Evolutionary conservation across 306 rosid genomes (phyloP), one percentile per base, ranked within the genome.

Genomic region (Cotoneaster glaucophyllus): DNA sequence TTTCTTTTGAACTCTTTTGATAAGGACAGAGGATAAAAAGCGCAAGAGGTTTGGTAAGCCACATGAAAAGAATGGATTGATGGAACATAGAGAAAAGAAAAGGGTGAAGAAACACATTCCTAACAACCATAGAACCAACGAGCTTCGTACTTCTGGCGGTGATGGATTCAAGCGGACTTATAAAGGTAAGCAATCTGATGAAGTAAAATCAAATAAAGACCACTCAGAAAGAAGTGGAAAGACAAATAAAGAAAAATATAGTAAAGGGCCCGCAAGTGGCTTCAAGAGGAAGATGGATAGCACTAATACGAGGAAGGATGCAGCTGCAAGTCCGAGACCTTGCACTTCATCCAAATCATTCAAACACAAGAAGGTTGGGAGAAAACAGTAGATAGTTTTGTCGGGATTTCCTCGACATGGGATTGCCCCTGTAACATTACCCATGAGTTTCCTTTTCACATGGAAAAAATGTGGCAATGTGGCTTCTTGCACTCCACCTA

Each of bases 21-120:
- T 3, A 57, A 88, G 98, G 87, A 76, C 45, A 56, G 85, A 77
- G 79, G 59, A 80, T 74, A 84, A 79, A 83, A 87, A 86, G 71
- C 77, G 62, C 70, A 77, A 74, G 39, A 77, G 58, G 65, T 65
- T 53, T 45, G 86, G 69, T 74, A 18, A 75, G 78, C 79, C 4
- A 28, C 56, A 59, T 4, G 68, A 74, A 63, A 88, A 87, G 59
- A 74, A 58, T 21, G 84, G 69, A 75, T 79, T 62, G 18, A 22
- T 45, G 31, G 79, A 81, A 45, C 61, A 74, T 48, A 75, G 64
- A 63, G 86, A 81, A 75, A 87, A 86, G 64, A 88, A 83, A 83
- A 28, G 86, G 80, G 86, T 67, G 59, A 78, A 80, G 45, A 84
- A 78, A 76, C 58, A 56, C 70, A 75, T 71, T 58, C 57, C 67